Percentiles rank a stretch among this genome's conserved stretches.
Conservation (phyloP, 805 yeast species). For the Priceomyces fermenticarens region DNA sequence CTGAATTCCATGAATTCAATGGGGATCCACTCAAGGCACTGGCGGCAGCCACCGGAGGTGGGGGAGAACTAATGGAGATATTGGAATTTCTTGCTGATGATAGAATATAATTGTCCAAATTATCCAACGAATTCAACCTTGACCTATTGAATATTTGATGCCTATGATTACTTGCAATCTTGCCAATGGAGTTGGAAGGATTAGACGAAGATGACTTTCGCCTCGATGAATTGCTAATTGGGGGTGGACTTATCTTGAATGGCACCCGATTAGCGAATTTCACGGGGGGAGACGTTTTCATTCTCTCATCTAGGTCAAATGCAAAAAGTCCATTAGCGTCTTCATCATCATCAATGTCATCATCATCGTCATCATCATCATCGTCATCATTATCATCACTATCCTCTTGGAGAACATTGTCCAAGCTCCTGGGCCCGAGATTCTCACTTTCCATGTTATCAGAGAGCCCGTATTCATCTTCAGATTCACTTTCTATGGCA, state of each 20-base stretch:
- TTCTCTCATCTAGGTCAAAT: conserved; percentile 23
- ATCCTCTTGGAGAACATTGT: conserved; percentile 28
- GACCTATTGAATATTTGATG: conserved; percentile 36
- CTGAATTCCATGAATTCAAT: conserved; percentile 15
- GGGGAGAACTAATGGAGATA: conserved; percentile 34
- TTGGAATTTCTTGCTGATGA: conserved; percentile 38
- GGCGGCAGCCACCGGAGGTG: conserved; percentile 19
- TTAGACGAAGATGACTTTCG: conserved; percentile 29
- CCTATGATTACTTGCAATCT: conserved; percentile 16
- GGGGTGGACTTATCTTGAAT: conserved; percentile 36
- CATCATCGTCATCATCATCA: conserved; percentile 29
- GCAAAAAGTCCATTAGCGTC: conserved; percentile 20
- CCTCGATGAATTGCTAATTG: conserved; percentile 13
- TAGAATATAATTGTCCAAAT: conserved; percentile 39
- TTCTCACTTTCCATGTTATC: conserved; percentile 16
- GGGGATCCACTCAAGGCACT: conserved; percentile 21
- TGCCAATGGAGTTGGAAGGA: conserved; percentile 12
- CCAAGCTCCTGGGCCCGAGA: conserved; percentile 19
- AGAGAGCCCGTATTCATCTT: conserved; percentile 20
- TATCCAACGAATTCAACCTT: conserved; percentile 40
- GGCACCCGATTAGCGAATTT: conserved; percentile 44
- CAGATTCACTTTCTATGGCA: conserved; percentile 31
- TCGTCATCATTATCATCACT: conserved; percentile 32
- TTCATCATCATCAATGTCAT: conserved; percentile 19
- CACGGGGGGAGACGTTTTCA: conserved; percentile 29